Evolutionary conservation across 306 rosid genomes (phyloP), one percentile per base, ranked within the genome.

Genomic region (Benincasa hispida): DNA sequence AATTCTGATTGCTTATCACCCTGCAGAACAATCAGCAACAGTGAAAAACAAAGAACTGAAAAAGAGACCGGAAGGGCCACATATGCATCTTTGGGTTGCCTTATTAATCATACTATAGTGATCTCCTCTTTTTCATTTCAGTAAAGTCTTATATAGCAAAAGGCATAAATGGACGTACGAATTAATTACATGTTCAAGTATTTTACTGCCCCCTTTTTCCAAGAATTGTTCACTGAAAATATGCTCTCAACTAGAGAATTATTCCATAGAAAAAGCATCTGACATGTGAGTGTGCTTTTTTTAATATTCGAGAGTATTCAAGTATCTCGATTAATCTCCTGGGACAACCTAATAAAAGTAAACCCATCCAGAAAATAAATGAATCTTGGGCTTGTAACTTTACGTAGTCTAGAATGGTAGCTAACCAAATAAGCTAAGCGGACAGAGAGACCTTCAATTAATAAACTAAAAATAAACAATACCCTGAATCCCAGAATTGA

Each of bases 1-100:
- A 93, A 93, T 24, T 91, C 96, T 37, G 88, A 60, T 81, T 90
- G 94, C 21, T 76, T 47, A 45, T 78, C 82, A 55, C 87, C 87
- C 97, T 91, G 82, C 61, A 87, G 55, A 69, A 81, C 34, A 74
- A 80, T 61, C 79, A 78, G 14, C 77, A 68, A 69, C 63, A 59
- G 60, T 81, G 61, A 76, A 53, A 70, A 5, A 57, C 53, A 63
- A 76, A 77, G 28, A 61, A 66, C 66, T 22, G 62, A 34, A 67
- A 37, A 14, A n/a, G 21, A 15, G 18, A 8, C 42, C 12, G 15
- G 21, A 45, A 18, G 30, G 37, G 37, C 10, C 53, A 30, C 37
- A 25, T 27, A 25, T 11, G 35, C 34, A 5, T 59, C 65, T 25
- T 27, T 59, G 37, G 35, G 35, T 59, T 59, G 65, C 34, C 18